Conservation (phyloP, 192 early-diverging fungal genomes). For the Lobulomyces angularis region DNA sequence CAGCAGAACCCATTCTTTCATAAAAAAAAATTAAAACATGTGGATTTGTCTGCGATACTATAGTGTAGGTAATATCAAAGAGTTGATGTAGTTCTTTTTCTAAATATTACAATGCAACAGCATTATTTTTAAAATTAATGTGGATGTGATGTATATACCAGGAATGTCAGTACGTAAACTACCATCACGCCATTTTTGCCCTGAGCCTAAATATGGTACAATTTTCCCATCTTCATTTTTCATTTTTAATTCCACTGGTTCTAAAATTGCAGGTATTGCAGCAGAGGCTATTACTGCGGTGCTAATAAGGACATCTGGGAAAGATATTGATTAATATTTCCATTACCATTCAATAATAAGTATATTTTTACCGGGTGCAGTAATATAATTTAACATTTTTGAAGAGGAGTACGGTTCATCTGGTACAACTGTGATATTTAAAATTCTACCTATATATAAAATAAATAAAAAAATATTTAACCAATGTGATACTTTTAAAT, state of each 20-base stretch:
- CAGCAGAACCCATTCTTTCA: conserved; percentile 60
- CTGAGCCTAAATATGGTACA: conserved; percentile 61
- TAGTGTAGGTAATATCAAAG: conserved; percentile 76
- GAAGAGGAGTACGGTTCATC: conserved; percentile 60
- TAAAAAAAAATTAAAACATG: conserved; percentile 82
- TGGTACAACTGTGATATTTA: conserved; percentile 72
- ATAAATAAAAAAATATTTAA: no score
- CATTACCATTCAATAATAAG: not conserved
- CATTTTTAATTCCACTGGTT: conserved; percentile 67
- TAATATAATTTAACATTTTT: conserved; percentile 80
- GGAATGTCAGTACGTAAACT: conserved; percentile 63
- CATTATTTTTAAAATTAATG: not conserved
- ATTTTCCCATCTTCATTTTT: conserved; percentile 50
- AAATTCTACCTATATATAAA: no score
- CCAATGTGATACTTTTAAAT: no score
- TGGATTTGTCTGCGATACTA: conserved; percentile 79
- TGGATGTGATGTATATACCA: not conserved
- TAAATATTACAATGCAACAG: conserved; percentile 25
- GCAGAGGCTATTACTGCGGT: conserved; percentile 78
- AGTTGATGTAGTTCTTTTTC: conserved; percentile 56
- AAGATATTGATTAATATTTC: not conserved
- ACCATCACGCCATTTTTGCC: conserved; percentile 72
- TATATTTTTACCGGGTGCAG: conserved; percentile 58
- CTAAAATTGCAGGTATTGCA: conserved; percentile 72
- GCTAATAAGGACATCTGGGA: conserved; percentile 67